Evolutionary conservation across 2,329 filamentous ascomycete species (phyloP), one percentile per base, ranked within the genome.

Genomic region (Dactylonectria macrodidyma): DNA sequence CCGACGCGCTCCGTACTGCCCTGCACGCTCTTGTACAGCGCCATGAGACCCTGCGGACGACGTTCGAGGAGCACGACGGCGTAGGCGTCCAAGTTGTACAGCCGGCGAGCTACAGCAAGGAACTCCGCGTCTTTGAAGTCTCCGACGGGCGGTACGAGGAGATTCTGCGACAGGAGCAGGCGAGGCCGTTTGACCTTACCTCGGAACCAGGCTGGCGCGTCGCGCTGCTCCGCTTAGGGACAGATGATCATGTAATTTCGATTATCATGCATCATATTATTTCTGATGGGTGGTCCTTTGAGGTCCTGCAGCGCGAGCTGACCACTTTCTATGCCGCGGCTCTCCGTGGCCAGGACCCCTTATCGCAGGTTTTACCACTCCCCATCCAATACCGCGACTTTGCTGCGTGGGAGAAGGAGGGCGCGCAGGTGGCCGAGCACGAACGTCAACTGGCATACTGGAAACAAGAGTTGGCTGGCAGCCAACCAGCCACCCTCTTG

Each of bases 361-460:
- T 69, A 2, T 7, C 19, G 6, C 38, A 47, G n/a, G 6, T 22
- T 3, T 9, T 3, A 11, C n/a, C 44, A n/a, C n/a, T 63, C 66
- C 4, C 30, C 56, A 7, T 16, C 69, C 7, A 26, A 36, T 2
- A 74, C 41, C 54, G 72, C 11, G 72, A 76, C 52, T 74, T 62
- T 24, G 38, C 44, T 11, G 10, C 19, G 11, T 48, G 46, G 47
- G 19, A 44, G n/a, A 24, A 54, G 14, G 22, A 84, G 0, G 81
- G 77, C 50, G 73, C 79, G 7, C 79, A 81, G 1, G 72, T 48
- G 1, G 51, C 41, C 11, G 30, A 68, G 4, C 59, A 72, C 4
- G n/a, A 72, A 16, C 51, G n/a, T 3, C 73, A 57, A 16, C 54
- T 57, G 3, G 36, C 50, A 12, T 62, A 67, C 30, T 67, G 65